Evolutionary conservation across 768 basidiomycete genomes (phyloP), one percentile per base, ranked within the genome.

Genomic region (Rhodotorula babjevae): DNA sequence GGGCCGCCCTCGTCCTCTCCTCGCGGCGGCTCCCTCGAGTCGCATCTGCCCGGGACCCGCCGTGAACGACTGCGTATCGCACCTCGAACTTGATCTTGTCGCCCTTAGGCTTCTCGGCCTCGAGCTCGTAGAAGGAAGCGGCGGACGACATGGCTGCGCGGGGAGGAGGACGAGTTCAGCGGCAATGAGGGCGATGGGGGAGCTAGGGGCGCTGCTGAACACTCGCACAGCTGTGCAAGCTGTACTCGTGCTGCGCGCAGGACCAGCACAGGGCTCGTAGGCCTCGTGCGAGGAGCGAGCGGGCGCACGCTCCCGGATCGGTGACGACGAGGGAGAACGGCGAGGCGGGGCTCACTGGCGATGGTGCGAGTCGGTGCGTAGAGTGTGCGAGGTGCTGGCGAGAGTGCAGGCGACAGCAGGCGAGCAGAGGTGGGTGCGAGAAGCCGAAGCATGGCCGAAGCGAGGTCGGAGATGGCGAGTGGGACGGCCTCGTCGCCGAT

Each of bases 71-170:
- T 25, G 18, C 10, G 9, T 16, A 53, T 40, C 31, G n/a, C 1
- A 49, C 65, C n/a, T 55, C 64, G 31, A 75, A 72, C 29, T 61
- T 52, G 57, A 71, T 44, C 44, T 46, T 61, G 11, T 61, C 6
- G 5, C 74, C 74, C 57, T 63, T 72, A 23, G 68, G 68, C 70
- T 68, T 69, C 61, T 75, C 70, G 1, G 69, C 70, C 36, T 62
- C 49, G 61, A 75, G 67, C 21, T 75, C 71, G 53, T 56, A 72
- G 67, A 75, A 75, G 31, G 67, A 61, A 1, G 74, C 65, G 33
- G 58, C 36, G 27, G 19, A 12, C 15, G 56, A 33, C 56, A 57
- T 33, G 31, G 23, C 50, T 52, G 50, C 50, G 25, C 25, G 50
- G 10, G 23, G 23, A 52, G 50, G 25, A 52, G 50, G 50, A 23